Conservation (phyloP, 345 rosid species). For the Pistacia integerrima region DNA sequence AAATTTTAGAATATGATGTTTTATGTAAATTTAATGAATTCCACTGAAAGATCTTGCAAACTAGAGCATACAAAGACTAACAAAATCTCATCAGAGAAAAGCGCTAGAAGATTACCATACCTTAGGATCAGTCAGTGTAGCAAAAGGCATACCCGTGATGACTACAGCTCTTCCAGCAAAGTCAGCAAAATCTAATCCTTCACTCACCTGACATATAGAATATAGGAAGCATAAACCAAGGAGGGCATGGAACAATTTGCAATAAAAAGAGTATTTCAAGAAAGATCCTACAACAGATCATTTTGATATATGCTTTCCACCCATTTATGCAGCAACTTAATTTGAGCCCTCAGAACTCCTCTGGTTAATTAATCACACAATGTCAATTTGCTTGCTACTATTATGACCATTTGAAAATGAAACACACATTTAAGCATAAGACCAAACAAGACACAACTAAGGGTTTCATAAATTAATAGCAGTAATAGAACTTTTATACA, state of each 20-base stretch:
- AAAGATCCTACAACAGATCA: background rate
- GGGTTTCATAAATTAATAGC: background rate
- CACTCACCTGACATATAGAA: constrained; percentile 75
- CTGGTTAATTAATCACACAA: background rate
- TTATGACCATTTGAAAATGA: too few relatives aligned
- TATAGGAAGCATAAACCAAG: background rate
- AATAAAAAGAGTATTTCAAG: background rate
- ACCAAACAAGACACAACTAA: background rate
- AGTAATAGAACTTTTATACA: background rate
- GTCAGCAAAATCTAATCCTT: constrained; percentile 98
- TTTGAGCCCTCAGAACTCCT: background rate
- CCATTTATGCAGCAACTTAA: background rate
- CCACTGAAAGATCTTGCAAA: background rate
- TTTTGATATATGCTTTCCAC: background rate
- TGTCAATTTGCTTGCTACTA: background rate
- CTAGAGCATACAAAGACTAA: constrained; percentile 1
- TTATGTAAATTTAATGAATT: constrained; percentile 4
- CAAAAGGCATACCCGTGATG: constrained; percentile 89
- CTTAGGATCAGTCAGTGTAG: constrained; percentile 82
- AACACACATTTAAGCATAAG: background rate
- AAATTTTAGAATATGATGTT: constrained; percentile 1
- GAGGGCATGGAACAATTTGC: too few relatives aligned
- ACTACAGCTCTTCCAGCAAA: constrained; percentile 97
- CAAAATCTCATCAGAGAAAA: background rate
- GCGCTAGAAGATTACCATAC: constrained; percentile 40